Percentiles rank a stretch among this genome's conserved stretches.
phyloP scores from a whole-genome alignment of 441 rosid species.

The Viola pubescens region DNA sequence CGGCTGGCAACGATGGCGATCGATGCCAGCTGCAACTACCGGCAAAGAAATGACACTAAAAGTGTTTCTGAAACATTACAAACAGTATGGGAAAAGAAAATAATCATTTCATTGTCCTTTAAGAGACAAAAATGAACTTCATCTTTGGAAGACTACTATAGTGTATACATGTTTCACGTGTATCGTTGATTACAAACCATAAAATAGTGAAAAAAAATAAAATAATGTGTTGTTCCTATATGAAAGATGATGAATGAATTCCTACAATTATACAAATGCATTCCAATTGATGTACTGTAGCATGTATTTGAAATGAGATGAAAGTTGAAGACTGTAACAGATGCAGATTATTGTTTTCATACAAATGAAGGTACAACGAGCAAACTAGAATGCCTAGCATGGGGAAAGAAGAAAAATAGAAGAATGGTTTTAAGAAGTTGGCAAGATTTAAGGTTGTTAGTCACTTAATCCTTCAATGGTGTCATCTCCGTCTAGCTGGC shows the following conservation, averaged over 20 bases:
- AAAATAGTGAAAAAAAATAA: background rate
- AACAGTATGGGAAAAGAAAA: background rate
- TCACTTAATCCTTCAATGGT: conserved; percentile 29
- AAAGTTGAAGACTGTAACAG: conserved; percentile 14
- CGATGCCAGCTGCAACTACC: background rate
- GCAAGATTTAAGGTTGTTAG: conserved; percentile 16
- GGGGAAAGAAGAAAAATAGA: background rate
- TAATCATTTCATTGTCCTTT: no score
- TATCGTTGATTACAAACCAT: no score
- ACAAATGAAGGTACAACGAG: conserved; percentile 21
- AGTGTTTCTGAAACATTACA: background rate
- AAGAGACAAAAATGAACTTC: background rate
- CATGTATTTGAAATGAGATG: background rate
- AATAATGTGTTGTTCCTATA: conserved; percentile 15
- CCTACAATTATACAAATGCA: conserved; percentile 25
- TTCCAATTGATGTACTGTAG: conserved; percentile 14
- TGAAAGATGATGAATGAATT: conserved; percentile 26
- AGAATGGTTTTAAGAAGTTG: conserved; percentile 2
- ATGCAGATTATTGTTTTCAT: conserved; percentile 22
- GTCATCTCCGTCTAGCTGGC: conserved; percentile 41
- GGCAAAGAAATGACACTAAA: no score
- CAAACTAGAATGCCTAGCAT: conserved; percentile 11
- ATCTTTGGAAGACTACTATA: background rate
- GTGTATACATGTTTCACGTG: background rate
- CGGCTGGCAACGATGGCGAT: conserved; percentile 11